Base-by-base conservation (phyloP, 2,329 filamentous ascomycete species). In the Xylaria sp. region DNA sequence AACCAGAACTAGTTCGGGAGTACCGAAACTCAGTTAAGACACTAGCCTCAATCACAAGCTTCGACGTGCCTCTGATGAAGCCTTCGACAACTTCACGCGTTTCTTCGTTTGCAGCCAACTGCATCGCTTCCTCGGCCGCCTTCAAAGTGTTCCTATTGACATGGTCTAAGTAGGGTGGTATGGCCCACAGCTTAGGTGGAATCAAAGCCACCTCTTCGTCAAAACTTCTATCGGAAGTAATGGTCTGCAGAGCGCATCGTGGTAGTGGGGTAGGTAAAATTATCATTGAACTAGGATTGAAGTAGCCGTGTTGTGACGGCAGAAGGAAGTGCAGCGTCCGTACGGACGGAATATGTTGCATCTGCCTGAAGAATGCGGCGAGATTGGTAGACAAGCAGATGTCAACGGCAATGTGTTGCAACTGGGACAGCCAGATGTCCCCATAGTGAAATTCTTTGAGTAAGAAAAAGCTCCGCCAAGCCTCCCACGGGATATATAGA, bases 401-500 rank as follows among this genome's bases (percentile, higher is more conserved):
- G 2, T 49, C 45, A 7, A 49, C 22, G 22, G 45, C 45, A 5
- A 49, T 5, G 29, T 49, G 45, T 17, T 49, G 45, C 45, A 49
- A 3, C 11, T 17, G 10, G 25, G 45, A 49, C 17, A 49, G 45
- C 45, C 45, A 42, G 25, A 22, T 20, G 6, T 33, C 25, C 25
- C n/a, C 42, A 11, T 57, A 56, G n/a, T 63, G 29, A 13, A 62
- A 49, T 36, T 63, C 60, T 33, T 15, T 50, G 49, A 63, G 51
- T 17, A 57, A 33, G 53, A 57, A 63, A 20, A 57, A 57, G n/a
- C 33, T 42, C 15, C 51, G 31, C 61, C 61, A 63, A 17, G 61
- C 51, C 44, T 63, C 61, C 61, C 53, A 50, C 5, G 53, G 51
- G 44, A 63, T 57, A 27, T 57, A 63, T 5, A 63, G 44, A 5